Evolutionary conservation across 306 rosid genomes (phyloP).

Genomic region (Quercus robur): DNA sequence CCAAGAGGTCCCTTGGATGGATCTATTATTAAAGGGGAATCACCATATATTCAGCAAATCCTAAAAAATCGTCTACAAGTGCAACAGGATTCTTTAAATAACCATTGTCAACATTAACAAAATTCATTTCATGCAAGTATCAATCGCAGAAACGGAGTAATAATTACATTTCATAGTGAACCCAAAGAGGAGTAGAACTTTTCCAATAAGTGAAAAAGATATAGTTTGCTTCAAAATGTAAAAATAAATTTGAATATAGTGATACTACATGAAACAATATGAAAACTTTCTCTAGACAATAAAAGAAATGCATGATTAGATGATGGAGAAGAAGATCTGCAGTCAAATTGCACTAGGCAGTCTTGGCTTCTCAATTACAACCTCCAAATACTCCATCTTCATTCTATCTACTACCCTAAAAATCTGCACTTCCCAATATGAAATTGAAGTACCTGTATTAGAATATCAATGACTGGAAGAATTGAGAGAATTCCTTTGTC

Average conservation of each 20-base stretch:
- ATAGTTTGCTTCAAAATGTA: no score
- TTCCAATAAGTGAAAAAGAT: no score
- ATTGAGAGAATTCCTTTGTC: conserved; percentile 75
- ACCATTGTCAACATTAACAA: neutral
- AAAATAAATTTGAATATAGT: neutral
- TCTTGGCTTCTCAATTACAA: neutral
- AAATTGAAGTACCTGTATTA: conserved; percentile 62
- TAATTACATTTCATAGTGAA: neutral
- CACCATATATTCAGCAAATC: neutral
- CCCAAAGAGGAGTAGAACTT: neutral
- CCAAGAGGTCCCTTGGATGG: neutral
- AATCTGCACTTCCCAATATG: conserved; percentile 8
- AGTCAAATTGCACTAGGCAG: neutral
- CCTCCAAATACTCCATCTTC: neutral
- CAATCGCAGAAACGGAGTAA: neutral
- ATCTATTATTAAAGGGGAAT: neutral
- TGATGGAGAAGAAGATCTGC: neutral
- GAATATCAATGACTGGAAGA: conserved; percentile 82
- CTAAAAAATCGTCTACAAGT: neutral
- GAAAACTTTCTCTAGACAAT: neutral
- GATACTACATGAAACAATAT: neutral
- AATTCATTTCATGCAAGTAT: neutral
- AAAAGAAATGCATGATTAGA: neutral
- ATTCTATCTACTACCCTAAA: neutral
- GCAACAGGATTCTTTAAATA: neutral